Evolutionary conservation across 345 rosid genomes (phyloP).

Genomic region (Ceriops zippeliana): DNA sequence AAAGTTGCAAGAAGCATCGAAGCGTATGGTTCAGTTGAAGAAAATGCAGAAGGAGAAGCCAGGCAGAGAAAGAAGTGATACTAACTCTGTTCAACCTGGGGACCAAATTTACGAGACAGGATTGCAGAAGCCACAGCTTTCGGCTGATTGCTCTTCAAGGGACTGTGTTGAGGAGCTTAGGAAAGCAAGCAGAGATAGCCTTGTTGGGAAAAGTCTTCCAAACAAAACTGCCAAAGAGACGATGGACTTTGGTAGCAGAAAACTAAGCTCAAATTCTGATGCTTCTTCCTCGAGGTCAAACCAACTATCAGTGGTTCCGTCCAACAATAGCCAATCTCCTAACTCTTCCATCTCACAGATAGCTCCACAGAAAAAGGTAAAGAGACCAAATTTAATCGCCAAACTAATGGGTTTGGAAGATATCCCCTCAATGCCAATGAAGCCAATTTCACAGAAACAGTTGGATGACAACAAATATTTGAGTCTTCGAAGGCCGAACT

Average conservation of each 20-base stretch:
- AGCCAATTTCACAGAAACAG: constrained; percentile 24
- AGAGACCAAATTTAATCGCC: constrained; percentile 63
- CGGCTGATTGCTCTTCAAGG: constrained; percentile 43
- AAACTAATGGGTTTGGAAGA: constrained; percentile 92
- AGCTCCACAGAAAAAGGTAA: constrained; percentile 28
- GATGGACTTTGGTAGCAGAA: constrained; percentile 24
- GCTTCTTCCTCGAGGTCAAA: constrained; percentile 67
- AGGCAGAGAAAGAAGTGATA: constrained; percentile 25
- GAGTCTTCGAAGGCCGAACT: constrained; percentile 20
- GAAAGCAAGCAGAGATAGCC: constrained; percentile 49
- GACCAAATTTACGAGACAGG: constrained; percentile 27
- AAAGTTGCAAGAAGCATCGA: constrained; percentile 67
- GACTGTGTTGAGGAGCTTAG: constrained; percentile 64
- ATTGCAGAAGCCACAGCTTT: constrained; percentile 30
- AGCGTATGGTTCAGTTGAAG: constrained; percentile 45
- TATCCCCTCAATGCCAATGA: constrained; percentile 38
- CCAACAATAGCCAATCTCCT: constrained; percentile 30
- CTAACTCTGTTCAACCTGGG: constrained; percentile 29
- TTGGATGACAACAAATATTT: constrained; percentile 22
- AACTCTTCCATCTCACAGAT: constrained; percentile 35
- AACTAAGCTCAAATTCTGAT: constrained; percentile 37
- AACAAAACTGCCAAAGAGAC: constrained; percentile 22
- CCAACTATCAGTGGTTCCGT: constrained; percentile 41
- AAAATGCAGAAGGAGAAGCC: constrained; percentile 34
- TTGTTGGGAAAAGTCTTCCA: constrained; percentile 56